These are phyloP conservation scores for Panaeolus papilionaceus DNA, from an alignment of 768 basidiomycete species.

Conservation along the genomic window DNA sequence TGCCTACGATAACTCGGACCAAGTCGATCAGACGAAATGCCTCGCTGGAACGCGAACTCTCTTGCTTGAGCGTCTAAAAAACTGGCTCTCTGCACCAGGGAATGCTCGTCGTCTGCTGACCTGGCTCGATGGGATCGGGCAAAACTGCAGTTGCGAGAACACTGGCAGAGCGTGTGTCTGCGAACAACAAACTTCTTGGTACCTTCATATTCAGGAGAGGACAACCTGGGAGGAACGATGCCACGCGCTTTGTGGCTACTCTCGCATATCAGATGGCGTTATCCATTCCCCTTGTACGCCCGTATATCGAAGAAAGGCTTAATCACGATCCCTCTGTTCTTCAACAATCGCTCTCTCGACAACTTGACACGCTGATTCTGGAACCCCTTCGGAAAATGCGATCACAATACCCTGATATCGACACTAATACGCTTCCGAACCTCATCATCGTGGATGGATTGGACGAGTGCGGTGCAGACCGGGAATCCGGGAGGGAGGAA, in stretches of 20 bases:
- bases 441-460: constrained; percentile 32
- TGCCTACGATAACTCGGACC: background rate
- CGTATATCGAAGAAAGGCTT: constrained; percentile 15
- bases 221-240: constrained; percentile 29
- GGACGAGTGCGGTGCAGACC: constrained; percentile 27
- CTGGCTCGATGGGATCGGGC: constrained; percentile 27
- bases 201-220: constrained; percentile 41
- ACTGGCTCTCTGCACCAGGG: background rate
- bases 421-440: constrained; percentile 4
- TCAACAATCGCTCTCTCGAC: constrained; percentile 15
- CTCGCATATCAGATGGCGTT: constrained; percentile 34
- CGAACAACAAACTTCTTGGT: constrained; percentile 19
- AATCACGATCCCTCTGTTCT: constrained; percentile 19
- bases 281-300: constrained; percentile 18
- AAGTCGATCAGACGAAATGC: background rate
- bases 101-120: constrained; percentile 2
- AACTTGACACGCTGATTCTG: background rate
- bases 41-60: constrained; percentile 11
- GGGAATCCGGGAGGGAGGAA: background rate
- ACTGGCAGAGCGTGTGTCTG: constrained; percentile 31
- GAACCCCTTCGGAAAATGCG: background rate
- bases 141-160: constrained; percentile 33
- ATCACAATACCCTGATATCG: background rate
- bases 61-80: constrained; percentile 11
- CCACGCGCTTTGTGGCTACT: constrained; percentile 35